Conservation (phyloP, 1,284 basidiomycete genomes). For the Austroboletus olivaceoglutinosus region DNA sequence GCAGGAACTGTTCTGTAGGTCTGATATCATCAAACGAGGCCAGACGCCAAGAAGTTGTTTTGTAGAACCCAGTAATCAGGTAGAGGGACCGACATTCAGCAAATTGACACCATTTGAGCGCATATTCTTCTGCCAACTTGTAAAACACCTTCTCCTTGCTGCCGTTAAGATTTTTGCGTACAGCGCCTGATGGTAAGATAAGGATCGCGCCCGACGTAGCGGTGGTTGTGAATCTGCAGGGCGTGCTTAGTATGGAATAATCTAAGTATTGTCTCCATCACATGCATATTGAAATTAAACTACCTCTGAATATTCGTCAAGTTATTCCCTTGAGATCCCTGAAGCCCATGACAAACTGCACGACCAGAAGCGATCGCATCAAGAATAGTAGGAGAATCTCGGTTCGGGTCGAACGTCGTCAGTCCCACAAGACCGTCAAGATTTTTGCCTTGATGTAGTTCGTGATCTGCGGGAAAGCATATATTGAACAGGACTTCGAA, state of each 20-base stretch:
- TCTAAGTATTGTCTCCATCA: no score
- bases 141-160: not conserved
- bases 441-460: not conserved
- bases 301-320: not conserved
- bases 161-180: not conserved
- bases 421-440: not conserved
- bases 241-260: not conserved
- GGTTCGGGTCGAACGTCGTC: not conserved
- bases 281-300: no score
- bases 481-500: slow-evolving; percentile 7
- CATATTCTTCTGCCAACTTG: not conserved
- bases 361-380: not conserved
- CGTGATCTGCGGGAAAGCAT: not conserved
- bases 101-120: not conserved
- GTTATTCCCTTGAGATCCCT: not conserved
- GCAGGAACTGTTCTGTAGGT: not conserved
- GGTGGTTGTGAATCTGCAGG: not conserved
- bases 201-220: not conserved
- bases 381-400: no score
- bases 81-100: not conserved
- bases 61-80: slow-evolving; percentile 7
- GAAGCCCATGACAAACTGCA: not conserved
- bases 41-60: not conserved
- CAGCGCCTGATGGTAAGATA: not conserved
- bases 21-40: not conserved